Conservation (phyloP, 2,329 filamentous ascomycete species). For the Alternaria brassicicola region DNA sequence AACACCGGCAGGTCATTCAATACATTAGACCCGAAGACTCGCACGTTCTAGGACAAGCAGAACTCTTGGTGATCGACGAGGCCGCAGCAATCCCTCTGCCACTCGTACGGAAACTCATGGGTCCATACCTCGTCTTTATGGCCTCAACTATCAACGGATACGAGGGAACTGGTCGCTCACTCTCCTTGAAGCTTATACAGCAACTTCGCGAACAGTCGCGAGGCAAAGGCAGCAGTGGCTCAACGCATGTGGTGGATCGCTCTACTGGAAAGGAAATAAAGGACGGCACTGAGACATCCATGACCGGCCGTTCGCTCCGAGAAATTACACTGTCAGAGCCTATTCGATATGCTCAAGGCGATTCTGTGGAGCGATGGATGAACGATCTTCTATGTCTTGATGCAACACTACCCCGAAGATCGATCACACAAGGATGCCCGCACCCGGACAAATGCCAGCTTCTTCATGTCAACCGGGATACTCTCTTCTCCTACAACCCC, state of each 20-base stretch:
- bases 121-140: conserved; percentile 98
- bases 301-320: conserved; percentile 75
- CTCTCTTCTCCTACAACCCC: conserved; percentile 95
- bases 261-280: conserved; percentile 72
- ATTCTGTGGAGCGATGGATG: conserved; percentile 93
- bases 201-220: conserved; percentile 93
- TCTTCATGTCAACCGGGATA: conserved; percentile 93
- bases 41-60: conserved; percentile 92
- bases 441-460: conserved; percentile 92
- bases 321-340: conserved; percentile 94
- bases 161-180: conserved; percentile 91
- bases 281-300: conserved; percentile 41
- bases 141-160: conserved; percentile 99
- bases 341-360: conserved; percentile 90
- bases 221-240: conserved; percentile 61
- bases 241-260: conserved; percentile 73
- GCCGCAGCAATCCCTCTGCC: conserved; percentile 95
- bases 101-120: conserved; percentile 90
- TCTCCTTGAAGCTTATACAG: conserved; percentile 96
- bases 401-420: conserved; percentile 80
- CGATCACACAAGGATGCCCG: conserved; percentile 77
- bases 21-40: conserved; percentile 97
- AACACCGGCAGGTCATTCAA: conserved; percentile 96
- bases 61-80: conserved; percentile 95
- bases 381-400: conserved; percentile 94